phyloP scores from a whole-genome alignment of 805 yeast species.

The Yarrowia hollandica region DNA sequence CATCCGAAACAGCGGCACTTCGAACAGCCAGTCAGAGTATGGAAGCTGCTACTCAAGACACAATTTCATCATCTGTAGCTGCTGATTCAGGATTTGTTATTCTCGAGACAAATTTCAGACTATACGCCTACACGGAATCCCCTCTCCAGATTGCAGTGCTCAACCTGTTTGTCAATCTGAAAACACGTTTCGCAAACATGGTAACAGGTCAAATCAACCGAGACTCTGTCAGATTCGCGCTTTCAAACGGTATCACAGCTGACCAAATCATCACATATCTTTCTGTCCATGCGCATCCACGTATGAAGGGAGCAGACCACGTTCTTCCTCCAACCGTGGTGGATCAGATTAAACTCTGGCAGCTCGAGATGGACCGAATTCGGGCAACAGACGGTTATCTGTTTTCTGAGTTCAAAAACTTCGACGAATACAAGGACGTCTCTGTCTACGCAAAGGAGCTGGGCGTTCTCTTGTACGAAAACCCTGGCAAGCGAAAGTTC shows the following conservation, averaged over 20 bases:
- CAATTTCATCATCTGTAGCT: slow-evolving; percentile 36
- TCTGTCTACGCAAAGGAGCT: slow-evolving; percentile 82
- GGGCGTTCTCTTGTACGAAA: slow-evolving; percentile 90
- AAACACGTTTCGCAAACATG: slow-evolving; percentile 83
- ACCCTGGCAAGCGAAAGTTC: slow-evolving; percentile 64
- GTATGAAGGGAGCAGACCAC: slow-evolving; percentile 63
- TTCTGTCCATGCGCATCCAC: slow-evolving; percentile 91
- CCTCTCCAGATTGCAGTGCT: slow-evolving; percentile 93
- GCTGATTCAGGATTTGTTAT: slow-evolving; percentile 56
- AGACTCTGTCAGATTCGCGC: slow-evolving; percentile 83
- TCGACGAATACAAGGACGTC: slow-evolving; percentile 70
- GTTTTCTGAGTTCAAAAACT: slow-evolving; percentile 79
- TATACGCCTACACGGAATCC: slow-evolving; percentile 90
- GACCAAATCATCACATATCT: slow-evolving; percentile 89
- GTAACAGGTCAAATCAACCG: slow-evolving; percentile 92
- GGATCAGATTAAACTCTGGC: slow-evolving; percentile 96
- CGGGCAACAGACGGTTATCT: slow-evolving; percentile 82
- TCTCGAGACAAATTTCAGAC: slow-evolving; percentile 88
- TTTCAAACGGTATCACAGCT: slow-evolving; percentile 86
- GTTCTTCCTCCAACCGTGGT: slow-evolving; percentile 95
- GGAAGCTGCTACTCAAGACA: slow-evolving; percentile 55
- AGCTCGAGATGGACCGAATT: slow-evolving; percentile 89
- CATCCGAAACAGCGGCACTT: slow-evolving; percentile 75
- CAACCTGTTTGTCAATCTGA: slow-evolving; percentile 81
- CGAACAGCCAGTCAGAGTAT: slow-evolving; percentile 75